A percentile compares a stretch with the other conserved stretches of the same genome.
phyloP scores from a whole-genome alignment of 768 basidiomycete genomes.

The Pisolithus microcarpus region DNA sequence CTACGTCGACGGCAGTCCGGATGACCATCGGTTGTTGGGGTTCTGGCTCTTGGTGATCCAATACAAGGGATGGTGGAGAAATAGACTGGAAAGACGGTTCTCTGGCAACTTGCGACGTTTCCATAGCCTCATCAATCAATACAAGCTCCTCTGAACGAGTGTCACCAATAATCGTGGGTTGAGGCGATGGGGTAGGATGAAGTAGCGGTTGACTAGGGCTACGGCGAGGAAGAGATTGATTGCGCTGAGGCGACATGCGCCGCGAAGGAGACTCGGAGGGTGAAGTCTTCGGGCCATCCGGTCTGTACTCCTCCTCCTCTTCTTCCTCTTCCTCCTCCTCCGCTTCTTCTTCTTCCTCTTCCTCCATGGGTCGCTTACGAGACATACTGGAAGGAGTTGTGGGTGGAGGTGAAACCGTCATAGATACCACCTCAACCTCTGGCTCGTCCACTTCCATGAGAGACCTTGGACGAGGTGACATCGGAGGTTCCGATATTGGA shows the following conservation, averaged over 20 bases:
- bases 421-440: slow-evolving; percentile 3
- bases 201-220: slow-evolving; percentile 10
- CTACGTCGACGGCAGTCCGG: slow-evolving; percentile 23
- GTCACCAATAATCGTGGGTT: neutral
- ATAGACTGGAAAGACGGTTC: slow-evolving; percentile 19
- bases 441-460: slow-evolving; percentile 10
- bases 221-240: slow-evolving; percentile 12
- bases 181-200: slow-evolving; percentile 4
- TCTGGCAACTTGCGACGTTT: slow-evolving; percentile 15
- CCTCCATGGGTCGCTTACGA: slow-evolving; percentile 6
- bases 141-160: no score
- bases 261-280: slow-evolving; percentile 16
- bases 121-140: slow-evolving; percentile 5
- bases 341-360: slow-evolving; percentile 5
- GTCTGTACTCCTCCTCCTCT: slow-evolving; percentile 1
- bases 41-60: slow-evolving; percentile 1
- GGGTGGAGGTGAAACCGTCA: slow-evolving; percentile 11
- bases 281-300: neutral
- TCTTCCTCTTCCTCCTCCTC: slow-evolving; percentile 6
- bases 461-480: slow-evolving; percentile 21
- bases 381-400: slow-evolving; percentile 11
- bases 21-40: slow-evolving; percentile 15
- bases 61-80: slow-evolving; percentile 15
- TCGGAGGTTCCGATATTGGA: slow-evolving; percentile 28
- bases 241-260: slow-evolving; percentile 11